Percentiles rank a stretch among this genome's conserved stretches.
phyloP scores from a whole-genome alignment of 805 yeast genomes.

The Myxozyma neotropica region DNA sequence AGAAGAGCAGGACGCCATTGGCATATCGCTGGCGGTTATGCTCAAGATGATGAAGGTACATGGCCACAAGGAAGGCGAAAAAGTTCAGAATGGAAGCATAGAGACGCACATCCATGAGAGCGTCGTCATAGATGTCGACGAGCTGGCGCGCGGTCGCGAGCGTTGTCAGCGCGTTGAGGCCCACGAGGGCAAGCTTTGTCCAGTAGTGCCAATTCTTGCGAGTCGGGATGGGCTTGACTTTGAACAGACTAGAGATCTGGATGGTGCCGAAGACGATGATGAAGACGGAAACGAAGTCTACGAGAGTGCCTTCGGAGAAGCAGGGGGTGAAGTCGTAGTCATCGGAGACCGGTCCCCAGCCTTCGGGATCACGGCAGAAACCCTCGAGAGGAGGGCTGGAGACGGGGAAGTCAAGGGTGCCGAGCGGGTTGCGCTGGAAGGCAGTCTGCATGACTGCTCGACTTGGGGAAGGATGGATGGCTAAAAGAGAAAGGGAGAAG shows the following conservation, averaged over 20 bases:
- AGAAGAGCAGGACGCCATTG: conserved; percentile 66
- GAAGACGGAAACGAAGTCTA: conserved; percentile 40
- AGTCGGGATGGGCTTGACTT: conserved; percentile 34
- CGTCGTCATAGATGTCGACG: conserved; percentile 39
- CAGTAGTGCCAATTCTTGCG: conserved; percentile 35
- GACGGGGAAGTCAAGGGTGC: conserved; percentile 21
- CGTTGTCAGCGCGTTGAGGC: conserved; percentile 35
- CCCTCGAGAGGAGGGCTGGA: conserved; percentile 19
- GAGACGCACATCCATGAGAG: conserved; percentile 40
- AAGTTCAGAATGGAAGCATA: conserved; percentile 47
- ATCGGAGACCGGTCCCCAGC: conserved; percentile 45
- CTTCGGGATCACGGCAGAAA: conserved; percentile 38
- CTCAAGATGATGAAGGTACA: conserved; percentile 68
- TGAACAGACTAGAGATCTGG: conserved; percentile 37
- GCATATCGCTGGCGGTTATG: conserved; percentile 67
- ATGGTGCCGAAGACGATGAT: conserved; percentile 37
- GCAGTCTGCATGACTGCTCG: conserved; percentile 4
- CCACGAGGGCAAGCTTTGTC: conserved; percentile 32
- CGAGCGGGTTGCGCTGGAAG: conserved; percentile 13
- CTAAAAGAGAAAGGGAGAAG: background rate
- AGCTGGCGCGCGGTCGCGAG: conserved; percentile 25
- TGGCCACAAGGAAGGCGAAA: conserved; percentile 54
- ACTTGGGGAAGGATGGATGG: background rate
- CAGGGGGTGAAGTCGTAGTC: conserved; percentile 44
- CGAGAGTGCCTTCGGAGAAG: conserved; percentile 44